Evolutionary conservation across 2,329 filamentous ascomycete genomes (phyloP).

Genomic region (Ophiocordyceps camponoti-rufipedis): DNA sequence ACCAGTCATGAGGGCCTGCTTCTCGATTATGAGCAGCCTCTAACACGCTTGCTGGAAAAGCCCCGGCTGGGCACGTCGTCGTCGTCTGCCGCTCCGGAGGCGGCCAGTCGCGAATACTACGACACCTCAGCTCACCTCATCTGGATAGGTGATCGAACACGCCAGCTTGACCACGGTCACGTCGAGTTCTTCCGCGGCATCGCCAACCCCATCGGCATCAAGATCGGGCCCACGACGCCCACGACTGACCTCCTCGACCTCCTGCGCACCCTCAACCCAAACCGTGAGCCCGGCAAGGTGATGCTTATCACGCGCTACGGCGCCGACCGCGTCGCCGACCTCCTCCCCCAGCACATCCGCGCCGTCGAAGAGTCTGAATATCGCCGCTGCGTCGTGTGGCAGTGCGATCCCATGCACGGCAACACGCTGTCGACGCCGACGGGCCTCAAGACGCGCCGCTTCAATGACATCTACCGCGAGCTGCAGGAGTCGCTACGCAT

Average conservation of each 20-base stretch:
- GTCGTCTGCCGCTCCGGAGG: background rate
- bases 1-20: constrained; percentile 90
- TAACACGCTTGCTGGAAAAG: constrained; percentile 60
- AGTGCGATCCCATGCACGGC: constrained; percentile 98
- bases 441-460: constrained; percentile 83
- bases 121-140: constrained; percentile 93
- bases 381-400: constrained; percentile 61
- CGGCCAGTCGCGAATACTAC: constrained; percentile 52
- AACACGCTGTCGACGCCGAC: constrained; percentile 50
- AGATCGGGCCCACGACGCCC: constrained; percentile 78
- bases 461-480: constrained; percentile 78
- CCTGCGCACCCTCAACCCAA: constrained; percentile 72
- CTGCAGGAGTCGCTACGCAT: constrained; percentile 68
- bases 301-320: constrained; percentile 95
- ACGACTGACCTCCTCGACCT: constrained; percentile 58
- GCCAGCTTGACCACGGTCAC: constrained; percentile 82
- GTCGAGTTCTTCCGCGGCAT: constrained; percentile 96
- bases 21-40: constrained; percentile 79
- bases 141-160: constrained; percentile 94
- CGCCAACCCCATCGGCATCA: constrained; percentile 89
- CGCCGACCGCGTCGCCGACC: constrained; percentile 51
- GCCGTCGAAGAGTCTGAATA: constrained; percentile 69
- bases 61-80: constrained; percentile 1
- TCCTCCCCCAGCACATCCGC: constrained; percentile 73
- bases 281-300: constrained; percentile 71